Evolutionary conservation across 2,329 filamentous ascomycete genomes (phyloP).

Genomic region (Aspergillus oerlinghausenensis): DNA sequence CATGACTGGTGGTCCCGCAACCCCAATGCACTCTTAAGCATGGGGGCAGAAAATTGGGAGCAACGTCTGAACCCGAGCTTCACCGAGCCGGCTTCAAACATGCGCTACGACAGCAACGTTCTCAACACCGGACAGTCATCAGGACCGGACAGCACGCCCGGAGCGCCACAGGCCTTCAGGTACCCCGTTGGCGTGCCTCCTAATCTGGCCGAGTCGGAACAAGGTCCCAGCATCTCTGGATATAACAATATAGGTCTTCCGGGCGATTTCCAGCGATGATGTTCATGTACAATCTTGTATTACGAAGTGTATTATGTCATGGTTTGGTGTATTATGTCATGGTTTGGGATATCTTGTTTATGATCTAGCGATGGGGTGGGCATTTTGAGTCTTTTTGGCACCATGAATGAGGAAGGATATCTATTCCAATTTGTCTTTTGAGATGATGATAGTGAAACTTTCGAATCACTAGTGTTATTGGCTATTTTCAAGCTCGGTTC

Average conservation of each 20-base stretch:
- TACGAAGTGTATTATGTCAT: neutral
- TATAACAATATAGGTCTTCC: constrained; percentile 10
- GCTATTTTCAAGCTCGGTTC: neutral
- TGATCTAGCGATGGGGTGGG: neutral
- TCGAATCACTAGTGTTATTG: too few relatives aligned
- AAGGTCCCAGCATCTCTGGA: constrained; percentile 2
- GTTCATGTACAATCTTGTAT: neutral
- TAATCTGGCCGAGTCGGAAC: constrained; percentile 4
- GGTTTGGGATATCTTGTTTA: neutral
- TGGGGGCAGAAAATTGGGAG: constrained; percentile 60
- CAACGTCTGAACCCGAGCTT: constrained; percentile 25
- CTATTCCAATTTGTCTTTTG: too few relatives aligned
- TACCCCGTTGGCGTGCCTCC: constrained; percentile 4
- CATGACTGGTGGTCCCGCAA: constrained; percentile 64
- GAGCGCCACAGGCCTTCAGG: constrained; percentile 5
- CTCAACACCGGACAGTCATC: constrained; percentile 7
- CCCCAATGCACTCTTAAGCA: constrained; percentile 52
- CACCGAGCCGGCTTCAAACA: constrained; percentile 7
- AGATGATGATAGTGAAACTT: too few relatives aligned
- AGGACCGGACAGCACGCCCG: constrained; percentile 4
- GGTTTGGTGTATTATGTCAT: neutral
- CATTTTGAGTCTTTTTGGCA: neutral
- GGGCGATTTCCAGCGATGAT: constrained; percentile 9
- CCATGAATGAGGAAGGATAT: neutral
- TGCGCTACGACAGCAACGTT: constrained; percentile 9